phyloP scores from a whole-genome alignment of 805 yeast genomes.

The Clavispora vitiphila region DNA sequence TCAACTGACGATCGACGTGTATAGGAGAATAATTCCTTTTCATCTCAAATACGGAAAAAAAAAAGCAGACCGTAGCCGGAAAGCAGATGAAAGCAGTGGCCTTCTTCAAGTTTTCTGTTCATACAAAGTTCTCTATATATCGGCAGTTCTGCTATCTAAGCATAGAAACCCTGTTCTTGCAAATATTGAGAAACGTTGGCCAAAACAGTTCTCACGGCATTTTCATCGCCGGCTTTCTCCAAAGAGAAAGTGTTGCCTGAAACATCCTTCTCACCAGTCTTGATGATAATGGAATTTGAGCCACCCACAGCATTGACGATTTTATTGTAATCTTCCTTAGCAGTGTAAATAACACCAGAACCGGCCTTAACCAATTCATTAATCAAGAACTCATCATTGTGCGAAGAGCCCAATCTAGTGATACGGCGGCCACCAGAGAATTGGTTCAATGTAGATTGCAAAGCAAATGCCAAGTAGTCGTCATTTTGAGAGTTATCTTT shows the following conservation, averaged over 20 bases:
- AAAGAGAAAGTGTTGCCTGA: conserved; percentile 11
- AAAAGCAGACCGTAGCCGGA: too few relatives aligned
- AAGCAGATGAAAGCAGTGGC: too few relatives aligned
- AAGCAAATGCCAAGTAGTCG: conserved; percentile 64
- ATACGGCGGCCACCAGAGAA: conserved; percentile 79
- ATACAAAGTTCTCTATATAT: neutral
- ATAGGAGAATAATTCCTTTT: too few relatives aligned
- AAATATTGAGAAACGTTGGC: conserved; percentile 68
- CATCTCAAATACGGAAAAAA: too few relatives aligned
- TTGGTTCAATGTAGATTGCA: conserved; percentile 88
- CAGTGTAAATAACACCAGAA: conserved; percentile 68
- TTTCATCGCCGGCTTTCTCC: conserved; percentile 6
- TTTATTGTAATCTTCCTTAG: conserved; percentile 41
- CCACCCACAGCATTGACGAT: conserved; percentile 36
- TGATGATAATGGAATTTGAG: conserved; percentile 53
- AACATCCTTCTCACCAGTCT: conserved; percentile 14
- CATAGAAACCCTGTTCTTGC: conserved; percentile 79
- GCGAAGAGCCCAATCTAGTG: conserved; percentile 42
- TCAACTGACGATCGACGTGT: too few relatives aligned
- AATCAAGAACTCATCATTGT: conserved; percentile 56
- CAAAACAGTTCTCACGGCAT: conserved; percentile 44
- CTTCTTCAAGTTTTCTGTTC: too few relatives aligned
- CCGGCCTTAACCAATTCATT: conserved; percentile 85
- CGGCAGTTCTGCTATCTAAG: neutral
- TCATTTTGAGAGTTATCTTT: conserved; percentile 47